These are phyloP conservation scores for Ascochyta koolunga DNA, from an alignment of 2,329 filamentous ascomycete genomes.

Conservation along the genomic window DNA sequence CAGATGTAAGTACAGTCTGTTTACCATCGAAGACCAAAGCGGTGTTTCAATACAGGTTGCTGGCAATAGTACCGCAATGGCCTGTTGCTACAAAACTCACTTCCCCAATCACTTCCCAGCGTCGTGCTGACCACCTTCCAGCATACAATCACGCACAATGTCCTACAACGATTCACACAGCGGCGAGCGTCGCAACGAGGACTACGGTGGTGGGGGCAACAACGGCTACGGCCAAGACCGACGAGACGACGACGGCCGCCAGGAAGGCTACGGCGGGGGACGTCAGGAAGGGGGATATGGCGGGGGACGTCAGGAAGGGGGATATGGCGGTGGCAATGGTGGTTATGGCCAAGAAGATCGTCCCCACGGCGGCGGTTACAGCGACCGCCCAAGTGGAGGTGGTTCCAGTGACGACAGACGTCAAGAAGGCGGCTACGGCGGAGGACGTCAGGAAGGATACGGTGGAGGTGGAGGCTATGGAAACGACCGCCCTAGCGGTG, in stretches of 20 bases:
- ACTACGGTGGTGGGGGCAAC: conserved; percentile 19
- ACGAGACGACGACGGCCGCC: conserved; percentile 22
- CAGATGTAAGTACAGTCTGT: neutral
- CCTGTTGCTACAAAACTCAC: neutral
- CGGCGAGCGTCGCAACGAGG: conserved; percentile 23
- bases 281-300: conserved; percentile 12
- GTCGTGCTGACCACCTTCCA: neutral
- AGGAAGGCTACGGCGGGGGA: conserved; percentile 13
- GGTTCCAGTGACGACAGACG: conserved; percentile 18
- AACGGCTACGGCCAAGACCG: conserved; percentile 25
- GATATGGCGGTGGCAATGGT: conserved; percentile 17
- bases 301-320: conserved; percentile 12
- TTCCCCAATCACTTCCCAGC: neutral
- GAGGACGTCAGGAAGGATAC: conserved; percentile 15
- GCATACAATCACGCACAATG: conserved; percentile 16
- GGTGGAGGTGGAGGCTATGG: neutral
- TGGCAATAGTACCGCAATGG: neutral
- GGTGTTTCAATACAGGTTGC: neutral
- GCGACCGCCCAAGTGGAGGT: conserved; percentile 7
- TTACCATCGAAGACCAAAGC: neutral
- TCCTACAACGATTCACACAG: conserved; percentile 34
- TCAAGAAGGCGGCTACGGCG: conserved; percentile 16
- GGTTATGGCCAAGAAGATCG: conserved; percentile 25
- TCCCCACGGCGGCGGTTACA: conserved; percentile 11
- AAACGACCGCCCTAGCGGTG: neutral